Percentiles rank a stretch among this genome's conserved stretches.
These are phyloP conservation scores for Eruca vesicaria DNA, from an alignment of 441 rosid species.

Conservation along the genomic window DNA sequence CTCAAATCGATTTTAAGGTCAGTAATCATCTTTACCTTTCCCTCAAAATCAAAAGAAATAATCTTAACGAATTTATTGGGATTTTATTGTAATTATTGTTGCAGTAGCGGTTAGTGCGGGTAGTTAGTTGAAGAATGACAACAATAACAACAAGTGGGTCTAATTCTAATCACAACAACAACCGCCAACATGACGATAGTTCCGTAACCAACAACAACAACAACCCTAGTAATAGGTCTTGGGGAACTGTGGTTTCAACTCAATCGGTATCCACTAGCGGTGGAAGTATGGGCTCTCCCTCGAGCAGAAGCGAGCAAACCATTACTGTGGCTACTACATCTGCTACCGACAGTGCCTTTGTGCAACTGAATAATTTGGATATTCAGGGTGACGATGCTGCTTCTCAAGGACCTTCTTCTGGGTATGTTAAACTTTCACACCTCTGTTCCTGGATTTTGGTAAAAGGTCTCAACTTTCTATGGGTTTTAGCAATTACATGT, in stretches of 20 bases:
- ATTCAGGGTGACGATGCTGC: conserved; percentile 92
- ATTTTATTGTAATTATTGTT: neutral
- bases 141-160: conserved; percentile 55
- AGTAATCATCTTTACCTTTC: conserved; percentile 27
- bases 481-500: neutral
- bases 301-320: conserved; percentile 74
- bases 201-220: conserved; percentile 34
- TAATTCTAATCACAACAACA: conserved; percentile 43
- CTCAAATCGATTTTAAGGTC: conserved; percentile 35
- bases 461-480: neutral
- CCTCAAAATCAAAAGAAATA: conserved; percentile 15
- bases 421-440: conserved; percentile 42
- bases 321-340: conserved; percentile 69
- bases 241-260: conserved; percentile 79
- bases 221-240: conserved; percentile 67
- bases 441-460: conserved; percentile 1
- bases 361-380: conserved; percentile 73
- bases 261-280: conserved; percentile 96
- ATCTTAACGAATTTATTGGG: neutral
- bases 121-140: conserved; percentile 5
- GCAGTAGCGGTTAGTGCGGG: conserved; percentile 16
- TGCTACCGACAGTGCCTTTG: conserved; percentile 67
- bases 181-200: conserved; percentile 49
- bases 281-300: conserved; percentile 94
- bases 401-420: conserved; percentile 70